Percentiles rank a stretch among this genome's conserved stretches.
Evolutionary conservation across 164 flowering plant genomes (phyloP).

Genomic region (Sextonia rubra): DNA sequence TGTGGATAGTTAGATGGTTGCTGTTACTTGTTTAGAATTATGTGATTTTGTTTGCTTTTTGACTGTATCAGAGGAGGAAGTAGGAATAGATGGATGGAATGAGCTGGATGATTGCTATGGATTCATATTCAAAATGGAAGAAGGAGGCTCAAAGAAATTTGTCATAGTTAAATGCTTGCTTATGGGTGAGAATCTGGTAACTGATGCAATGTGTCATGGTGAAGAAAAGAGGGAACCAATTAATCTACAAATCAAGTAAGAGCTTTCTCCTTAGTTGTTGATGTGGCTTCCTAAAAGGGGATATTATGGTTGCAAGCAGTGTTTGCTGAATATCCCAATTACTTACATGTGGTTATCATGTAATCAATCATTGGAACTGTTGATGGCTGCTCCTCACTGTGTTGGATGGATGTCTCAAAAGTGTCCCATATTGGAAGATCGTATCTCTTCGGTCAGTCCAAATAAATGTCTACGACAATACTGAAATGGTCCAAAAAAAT

Average conservation of each 20-base stretch:
- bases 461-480: not conserved
- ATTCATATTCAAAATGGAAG: constrained; percentile 6
- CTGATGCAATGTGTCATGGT: constrained; percentile 8
- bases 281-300: not conserved
- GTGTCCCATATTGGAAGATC: not conserved
- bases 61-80: constrained; percentile 9
- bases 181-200: constrained; percentile 11
- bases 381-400: not conserved
- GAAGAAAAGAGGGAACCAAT: constrained; percentile 10
- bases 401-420: not conserved
- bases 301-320: not conserved
- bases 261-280: not conserved
- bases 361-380: not conserved
- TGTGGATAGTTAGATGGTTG: not conserved
- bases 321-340: not conserved
- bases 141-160: constrained; percentile 6
- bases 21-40: not conserved
- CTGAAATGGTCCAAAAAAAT: not conserved
- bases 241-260: constrained; percentile 15
- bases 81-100: constrained; percentile 22
- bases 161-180: constrained; percentile 15
- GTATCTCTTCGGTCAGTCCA: not conserved
- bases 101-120: constrained; percentile 17
- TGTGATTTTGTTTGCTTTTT: not conserved
- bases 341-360: not conserved